A percentile compares a stretch with the other conserved stretches of the same genome.
These are phyloP conservation scores for Dothistroma septosporum DNA, from an alignment of 2,329 filamentous ascomycete genomes.

Conservation along the genomic window DNA sequence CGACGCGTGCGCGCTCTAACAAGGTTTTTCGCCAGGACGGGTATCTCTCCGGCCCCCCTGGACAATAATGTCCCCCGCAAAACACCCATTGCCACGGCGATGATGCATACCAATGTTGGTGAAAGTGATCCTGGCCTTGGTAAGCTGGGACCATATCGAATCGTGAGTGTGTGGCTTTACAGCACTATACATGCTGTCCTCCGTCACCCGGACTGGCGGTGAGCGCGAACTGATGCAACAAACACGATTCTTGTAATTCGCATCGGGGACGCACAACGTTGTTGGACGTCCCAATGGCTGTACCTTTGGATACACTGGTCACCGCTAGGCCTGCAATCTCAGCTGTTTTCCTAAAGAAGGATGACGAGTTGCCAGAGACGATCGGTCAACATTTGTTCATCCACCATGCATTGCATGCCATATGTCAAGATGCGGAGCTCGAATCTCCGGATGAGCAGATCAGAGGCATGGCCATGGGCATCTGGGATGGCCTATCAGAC, in stretches of 20 bases:
- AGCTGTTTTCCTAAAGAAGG: neutral
- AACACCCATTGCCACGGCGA: neutral
- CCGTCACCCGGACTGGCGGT: neutral
- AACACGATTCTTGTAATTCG: neutral
- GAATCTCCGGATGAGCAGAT: slow-evolving; percentile 2
- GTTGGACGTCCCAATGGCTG: neutral
- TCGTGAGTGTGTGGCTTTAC: neutral
- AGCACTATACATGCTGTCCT: neutral
- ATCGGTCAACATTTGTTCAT: slow-evolving; percentile 1
- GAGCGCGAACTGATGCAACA: neutral
- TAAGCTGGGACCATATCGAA: neutral
- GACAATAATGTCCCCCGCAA: neutral
- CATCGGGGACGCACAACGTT: neutral
- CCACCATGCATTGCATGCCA: slow-evolving; percentile 2
- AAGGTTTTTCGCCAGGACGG: neutral
- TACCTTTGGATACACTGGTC: slow-evolving; percentile 4
- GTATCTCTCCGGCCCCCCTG: neutral
- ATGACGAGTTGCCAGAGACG: neutral
- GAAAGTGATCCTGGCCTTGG: neutral
- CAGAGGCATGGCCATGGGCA: slow-evolving; percentile 3
- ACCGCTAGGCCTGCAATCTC: neutral
- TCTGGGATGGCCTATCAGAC: neutral
- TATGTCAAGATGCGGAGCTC: neutral
- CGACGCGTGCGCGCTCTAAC: neutral
- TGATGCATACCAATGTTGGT: neutral